Percentiles rank a stretch among this genome's conserved stretches.
These are phyloP conservation scores for Fusarium napiforme DNA, from an alignment of 2,329 filamentous ascomycete species.

Conservation along the genomic window DNA sequence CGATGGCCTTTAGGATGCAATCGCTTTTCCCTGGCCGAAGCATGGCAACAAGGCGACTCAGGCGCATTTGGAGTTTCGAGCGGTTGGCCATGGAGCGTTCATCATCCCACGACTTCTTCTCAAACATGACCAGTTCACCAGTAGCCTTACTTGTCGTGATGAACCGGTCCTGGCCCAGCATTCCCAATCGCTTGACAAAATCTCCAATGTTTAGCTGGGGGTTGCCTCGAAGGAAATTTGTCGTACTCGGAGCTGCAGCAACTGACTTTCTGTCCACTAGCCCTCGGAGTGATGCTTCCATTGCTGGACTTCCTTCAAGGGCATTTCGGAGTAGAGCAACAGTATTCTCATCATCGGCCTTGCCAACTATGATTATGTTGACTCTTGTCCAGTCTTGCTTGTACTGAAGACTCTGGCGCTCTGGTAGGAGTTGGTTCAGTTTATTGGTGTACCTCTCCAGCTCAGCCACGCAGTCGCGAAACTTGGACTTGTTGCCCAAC, in stretches of 20 bases:
- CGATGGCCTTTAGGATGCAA: not conserved
- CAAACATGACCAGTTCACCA: not conserved
- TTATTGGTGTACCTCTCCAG: not conserved
- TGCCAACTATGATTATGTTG: not conserved
- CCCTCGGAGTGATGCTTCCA: not conserved
- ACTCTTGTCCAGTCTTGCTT: constrained; percentile 2
- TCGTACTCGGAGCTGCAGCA: not conserved
- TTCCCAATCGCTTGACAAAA: too few relatives aligned
- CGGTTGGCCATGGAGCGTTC: not conserved
- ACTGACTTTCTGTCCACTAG: not conserved
- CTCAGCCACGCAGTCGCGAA: not conserved
- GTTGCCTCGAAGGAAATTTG: not conserved
- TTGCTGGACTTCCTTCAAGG: accelerated
- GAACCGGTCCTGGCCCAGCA: too few relatives aligned
- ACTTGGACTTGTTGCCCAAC: not conserved
- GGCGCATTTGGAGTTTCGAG: not conserved
- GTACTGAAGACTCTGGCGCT: not conserved
- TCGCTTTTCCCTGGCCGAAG: not conserved
- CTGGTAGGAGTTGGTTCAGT: not conserved
- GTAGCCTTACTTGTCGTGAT: not conserved
- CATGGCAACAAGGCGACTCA: not conserved
- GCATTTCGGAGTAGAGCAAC: not conserved
- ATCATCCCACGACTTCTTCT: not conserved
- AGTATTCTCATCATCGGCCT: not conserved
- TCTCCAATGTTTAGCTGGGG: not conserved